Base-by-base conservation (phyloP, 2,329 filamentous ascomycete species). In the Hypoxylon sp. region DNA sequence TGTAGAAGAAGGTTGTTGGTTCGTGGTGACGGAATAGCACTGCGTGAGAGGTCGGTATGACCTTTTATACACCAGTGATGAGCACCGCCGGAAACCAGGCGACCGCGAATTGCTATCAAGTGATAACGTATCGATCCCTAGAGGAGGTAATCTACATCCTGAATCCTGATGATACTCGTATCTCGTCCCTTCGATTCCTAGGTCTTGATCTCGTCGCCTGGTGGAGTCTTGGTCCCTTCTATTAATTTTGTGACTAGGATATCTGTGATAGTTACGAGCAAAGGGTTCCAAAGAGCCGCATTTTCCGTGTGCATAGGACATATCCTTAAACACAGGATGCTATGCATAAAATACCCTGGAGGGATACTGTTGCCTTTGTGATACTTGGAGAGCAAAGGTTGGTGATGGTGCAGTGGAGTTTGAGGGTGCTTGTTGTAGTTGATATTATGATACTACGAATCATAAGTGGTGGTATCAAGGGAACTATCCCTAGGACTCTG, bases 191-290 rank as follows among this genome's bases (percentile, higher is more conserved):
- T 44, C 17, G 17, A 20, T 15, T 44, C 24, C 6, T 20, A 10
- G 15, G 34, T 54, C 51, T 19, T 8, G 51, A 10, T 22, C 6
- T 54, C 17, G 51, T n/a, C 15, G 10, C 24, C 39, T 54, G 10
- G 26, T 34, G 39, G 22, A 34, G 24, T 46, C 39, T 54, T n/a
- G 10, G 22, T 54, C 51, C 51, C 51, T 54, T 54, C 39, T 49
- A 7, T 6, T 19, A 4, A n/a, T 4, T 17, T n/a, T 22, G 20
- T 17, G 13, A 20, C 10, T 19, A 28, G 30, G 28, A n/a, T 34
- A 7, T n/a, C n/a, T n/a, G n/a, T 50, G 26, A 26, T 28, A 50
- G 22, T 11, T 11, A 7, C 15, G 47, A 22, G 4, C n/a, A 34
- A 28, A 32, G 28, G 17, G 11, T 20, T n/a, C 11, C 13, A 1